Percentiles rank a stretch among this genome's conserved stretches.
phyloP scores from a whole-genome alignment of 257 asterid species.

The Thymus mandschuricus region DNA sequence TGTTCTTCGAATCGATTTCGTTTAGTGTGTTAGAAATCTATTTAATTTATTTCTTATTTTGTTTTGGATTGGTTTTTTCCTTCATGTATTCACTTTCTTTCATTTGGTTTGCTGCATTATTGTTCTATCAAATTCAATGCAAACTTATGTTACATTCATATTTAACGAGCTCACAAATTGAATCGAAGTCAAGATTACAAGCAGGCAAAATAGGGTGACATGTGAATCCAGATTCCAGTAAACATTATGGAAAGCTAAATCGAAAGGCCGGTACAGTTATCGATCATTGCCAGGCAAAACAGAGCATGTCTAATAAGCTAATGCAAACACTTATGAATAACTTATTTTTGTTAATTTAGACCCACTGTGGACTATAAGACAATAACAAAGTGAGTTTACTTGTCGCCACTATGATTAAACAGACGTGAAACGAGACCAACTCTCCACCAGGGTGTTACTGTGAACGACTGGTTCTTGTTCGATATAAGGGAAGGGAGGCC shows the following conservation, averaged over 20 bases:
- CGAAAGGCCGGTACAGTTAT: neutral
- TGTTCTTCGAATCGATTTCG: constrained; percentile 16
- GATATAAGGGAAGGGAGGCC: constrained; percentile 64
- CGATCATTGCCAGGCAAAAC: neutral
- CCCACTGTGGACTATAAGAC: neutral
- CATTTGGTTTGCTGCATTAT: neutral
- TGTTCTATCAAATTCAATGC: neutral
- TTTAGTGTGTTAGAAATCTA: constrained; percentile 12
- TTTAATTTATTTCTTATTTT: constrained; percentile 28
- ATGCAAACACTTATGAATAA: neutral
- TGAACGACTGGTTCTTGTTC: constrained; percentile 45
- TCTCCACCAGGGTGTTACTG: constrained; percentile 90
- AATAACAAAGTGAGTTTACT: constrained; percentile 27
- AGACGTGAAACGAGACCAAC: constrained; percentile 64
- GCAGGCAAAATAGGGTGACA: neutral
- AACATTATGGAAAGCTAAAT: neutral
- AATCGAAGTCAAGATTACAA: neutral
- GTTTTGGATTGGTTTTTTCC: constrained; percentile 3
- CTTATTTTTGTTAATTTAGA: neutral
- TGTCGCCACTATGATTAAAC: constrained; percentile 45
- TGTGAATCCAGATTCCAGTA: neutral
- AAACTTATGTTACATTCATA: neutral
- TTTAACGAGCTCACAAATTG: neutral
- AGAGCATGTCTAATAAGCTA: neutral
- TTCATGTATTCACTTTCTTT: neutral